These are phyloP conservation scores for Teratosphaeria epicoccoides DNA, from an alignment of 2,329 filamentous ascomycete species.

Conservation along the genomic window DNA sequence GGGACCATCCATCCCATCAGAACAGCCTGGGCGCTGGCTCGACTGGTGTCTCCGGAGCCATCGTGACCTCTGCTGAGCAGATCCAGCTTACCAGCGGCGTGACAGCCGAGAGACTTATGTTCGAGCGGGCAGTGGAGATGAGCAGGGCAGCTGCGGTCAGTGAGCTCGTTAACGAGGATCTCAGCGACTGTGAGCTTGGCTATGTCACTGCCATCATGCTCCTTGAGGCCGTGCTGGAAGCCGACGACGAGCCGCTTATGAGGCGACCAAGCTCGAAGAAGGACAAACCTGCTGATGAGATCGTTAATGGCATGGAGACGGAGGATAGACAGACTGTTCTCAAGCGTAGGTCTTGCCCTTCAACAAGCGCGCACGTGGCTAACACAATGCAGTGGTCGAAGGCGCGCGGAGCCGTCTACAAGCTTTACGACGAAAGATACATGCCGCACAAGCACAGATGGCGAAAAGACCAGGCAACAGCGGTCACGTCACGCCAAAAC, in stretches of 20 bases:
- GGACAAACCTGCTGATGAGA: conserved; percentile 36
- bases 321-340: conserved; percentile 65
- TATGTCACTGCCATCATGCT: conserved; percentile 90
- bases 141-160: conserved; percentile 88
- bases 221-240: conserved; percentile 87
- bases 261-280: conserved; percentile 36
- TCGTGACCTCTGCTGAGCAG: conserved; percentile 60
- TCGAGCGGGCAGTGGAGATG: conserved; percentile 95
- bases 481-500: conserved; percentile 9
- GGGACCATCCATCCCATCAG: conserved; percentile 77
- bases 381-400: conserved; percentile 34
- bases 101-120: conserved; percentile 95
- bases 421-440: conserved; percentile 36
- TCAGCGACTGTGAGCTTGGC: conserved; percentile 78
- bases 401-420: conserved; percentile 33
- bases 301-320: conserved; percentile 46
- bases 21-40: conserved; percentile 56
- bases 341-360: conserved; percentile 50
- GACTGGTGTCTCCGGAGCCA: conserved; percentile 40
- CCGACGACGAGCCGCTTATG: conserved; percentile 51
- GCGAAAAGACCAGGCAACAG: conserved; percentile 12
- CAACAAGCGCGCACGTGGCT: conserved; percentile 7
- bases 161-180: conserved; percentile 84
- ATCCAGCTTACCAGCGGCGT: conserved; percentile 79
- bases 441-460: conserved; percentile 25